Percentiles rank a stretch among this genome's conserved stretches.
Conservation (phyloP, 495 filamentous ascomycete species). For the Apodospora peruviana region DNA sequence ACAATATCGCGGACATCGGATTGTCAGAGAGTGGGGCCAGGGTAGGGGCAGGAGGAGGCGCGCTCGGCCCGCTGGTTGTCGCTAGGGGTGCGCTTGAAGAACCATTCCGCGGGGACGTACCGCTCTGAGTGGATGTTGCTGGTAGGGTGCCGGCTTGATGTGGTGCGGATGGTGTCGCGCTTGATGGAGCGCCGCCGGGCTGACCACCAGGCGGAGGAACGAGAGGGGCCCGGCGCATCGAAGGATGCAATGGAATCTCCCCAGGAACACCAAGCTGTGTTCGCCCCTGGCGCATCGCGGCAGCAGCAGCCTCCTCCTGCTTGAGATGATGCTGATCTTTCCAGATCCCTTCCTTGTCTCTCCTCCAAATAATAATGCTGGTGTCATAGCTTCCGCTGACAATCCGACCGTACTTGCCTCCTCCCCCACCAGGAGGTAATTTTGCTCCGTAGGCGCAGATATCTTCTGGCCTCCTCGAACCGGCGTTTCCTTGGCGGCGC, state of each 20-base stretch:
- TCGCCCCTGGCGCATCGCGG: conserved; percentile 24
- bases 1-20: neutral
- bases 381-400: conserved; percentile 96
- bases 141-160: neutral
- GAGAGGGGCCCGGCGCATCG: conserved; percentile 3
- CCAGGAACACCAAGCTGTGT: neutral
- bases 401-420: conserved; percentile 78
- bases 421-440: conserved; percentile 82
- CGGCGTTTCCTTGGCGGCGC: conserved; percentile 62
- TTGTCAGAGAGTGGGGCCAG: neutral
- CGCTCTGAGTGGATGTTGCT: neutral
- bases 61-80: neutral
- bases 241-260: conserved; percentile 14
- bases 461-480: conserved; percentile 67
- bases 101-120: neutral
- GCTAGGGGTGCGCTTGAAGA: neutral
- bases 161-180: neutral
- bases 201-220: neutral
- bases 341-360: conserved; percentile 78
- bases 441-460: conserved; percentile 74
- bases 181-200: neutral
- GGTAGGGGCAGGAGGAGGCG: neutral
- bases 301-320: conserved; percentile 55
- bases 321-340: conserved; percentile 61
- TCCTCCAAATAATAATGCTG: conserved; percentile 89